Conservation (phyloP, 352 stramenopile genomes). For the Phytopythium cucurbitacearum region DNA sequence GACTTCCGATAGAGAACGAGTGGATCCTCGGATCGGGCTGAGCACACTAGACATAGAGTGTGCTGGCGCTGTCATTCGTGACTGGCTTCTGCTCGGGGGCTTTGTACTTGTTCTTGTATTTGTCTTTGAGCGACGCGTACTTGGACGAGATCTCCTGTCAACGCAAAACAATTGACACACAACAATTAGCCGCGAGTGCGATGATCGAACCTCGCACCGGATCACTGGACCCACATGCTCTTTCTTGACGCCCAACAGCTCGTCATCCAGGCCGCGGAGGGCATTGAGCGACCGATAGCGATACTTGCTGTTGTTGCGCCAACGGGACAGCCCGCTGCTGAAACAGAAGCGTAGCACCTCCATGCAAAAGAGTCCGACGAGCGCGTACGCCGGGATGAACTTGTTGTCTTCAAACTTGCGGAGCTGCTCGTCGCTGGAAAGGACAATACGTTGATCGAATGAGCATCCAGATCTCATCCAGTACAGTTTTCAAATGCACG, state of each 20-base stretch:
- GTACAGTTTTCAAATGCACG: slow-evolving; percentile 5
- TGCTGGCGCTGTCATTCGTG: slow-evolving; percentile 9
- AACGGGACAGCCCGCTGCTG: slow-evolving; percentile 47
- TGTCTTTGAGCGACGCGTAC: slow-evolving; percentile 66
- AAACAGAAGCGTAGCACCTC: slow-evolving; percentile 68
- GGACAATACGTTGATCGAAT: slow-evolving; percentile 5
- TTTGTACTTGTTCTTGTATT: slow-evolving; percentile 76
- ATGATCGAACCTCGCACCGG: neutral
- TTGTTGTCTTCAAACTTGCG: slow-evolving; percentile 53
- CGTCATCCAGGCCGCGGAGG: slow-evolving; percentile 62
- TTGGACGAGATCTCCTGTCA: slow-evolving; percentile 65
- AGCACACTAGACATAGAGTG: slow-evolving; percentile 35
- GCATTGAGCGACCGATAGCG: slow-evolving; percentile 51
- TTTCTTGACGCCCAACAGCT: slow-evolving; percentile 60
- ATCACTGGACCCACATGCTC: slow-evolving; percentile 37
- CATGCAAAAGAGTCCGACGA: slow-evolving; percentile 62
- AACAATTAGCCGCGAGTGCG: neutral
- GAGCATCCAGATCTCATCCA: neutral
- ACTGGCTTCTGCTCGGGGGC: slow-evolving; percentile 29
- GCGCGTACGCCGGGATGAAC: slow-evolving; percentile 58
- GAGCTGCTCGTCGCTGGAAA: slow-evolving; percentile 48
- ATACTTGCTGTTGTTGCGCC: slow-evolving; percentile 47
- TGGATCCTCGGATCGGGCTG: neutral
- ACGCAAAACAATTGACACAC: slow-evolving; percentile 2
- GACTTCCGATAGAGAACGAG: neutral